Evolutionary conservation across 1,284 basidiomycete genomes (phyloP), one percentile per base, ranked within the genome.

Genomic region (Abortiporus biennis): DNA sequence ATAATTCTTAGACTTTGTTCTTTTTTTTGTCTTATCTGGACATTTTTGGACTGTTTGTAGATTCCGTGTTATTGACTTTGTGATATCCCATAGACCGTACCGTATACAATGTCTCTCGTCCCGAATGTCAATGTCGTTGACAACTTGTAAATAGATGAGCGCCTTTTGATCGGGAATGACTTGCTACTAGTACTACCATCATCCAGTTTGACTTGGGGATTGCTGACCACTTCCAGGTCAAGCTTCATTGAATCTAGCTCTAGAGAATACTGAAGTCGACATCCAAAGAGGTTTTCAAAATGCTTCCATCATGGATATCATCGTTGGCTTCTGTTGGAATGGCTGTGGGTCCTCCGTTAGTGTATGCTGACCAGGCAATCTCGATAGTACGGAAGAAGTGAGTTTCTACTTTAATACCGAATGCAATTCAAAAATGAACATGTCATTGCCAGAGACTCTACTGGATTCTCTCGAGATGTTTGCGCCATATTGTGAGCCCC

Each of bases 401-500:
- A 45, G 66, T 54, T 9, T 15, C 4, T 12, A 16, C 8, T 19
- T 6, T 38, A n/a, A n/a, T n/a, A n/a, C n/a, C n/a, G n/a, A n/a
- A n/a, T n/a, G n/a, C n/a, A n/a, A n/a, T n/a, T n/a, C n/a, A n/a
- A 24, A 24, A 41, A 37, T 52, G 61, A 43, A 61, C 49, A 40
- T 22, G n/a, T 38, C 24, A 47, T 46, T 42, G 31, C 44, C 46
- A 91, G 88, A 62, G 85, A 90, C 55, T 76, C 88, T 1, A 84
- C 83, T 35, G 90, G 90, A 1, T 93, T 93, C 61, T 90, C 87
- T 43, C 72, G 76, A 53, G 89, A 91, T 58, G 78, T 89, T 44
- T 88, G 84, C 54, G 85, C 81, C 6, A 85, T 90, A 47, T 61
- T 90, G 81, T 85, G 52, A 57, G 67, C 62, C 30, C 42, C 31